phyloP scores from a whole-genome alignment of 345 rosid species.

The Ceriops decandra region DNA sequence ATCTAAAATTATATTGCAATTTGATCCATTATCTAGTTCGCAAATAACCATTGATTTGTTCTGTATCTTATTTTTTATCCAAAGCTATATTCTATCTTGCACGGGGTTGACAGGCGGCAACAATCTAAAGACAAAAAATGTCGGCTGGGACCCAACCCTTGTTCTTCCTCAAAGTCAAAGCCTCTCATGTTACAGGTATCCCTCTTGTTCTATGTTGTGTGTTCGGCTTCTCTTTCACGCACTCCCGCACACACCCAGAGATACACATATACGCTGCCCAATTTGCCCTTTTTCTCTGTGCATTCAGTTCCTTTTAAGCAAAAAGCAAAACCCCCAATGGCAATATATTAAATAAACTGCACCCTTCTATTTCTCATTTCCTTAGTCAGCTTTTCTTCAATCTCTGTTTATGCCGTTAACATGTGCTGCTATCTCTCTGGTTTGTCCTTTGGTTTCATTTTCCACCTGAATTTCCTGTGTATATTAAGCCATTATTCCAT shows the following conservation, averaged over 20 bases:
- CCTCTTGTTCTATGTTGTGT: background rate
- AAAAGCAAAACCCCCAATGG: slow-evolving; percentile 33
- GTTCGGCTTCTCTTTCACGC: too few species aligned
- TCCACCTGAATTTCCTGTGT: background rate
- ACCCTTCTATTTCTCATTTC: slow-evolving; percentile 11
- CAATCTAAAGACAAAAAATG: too few species aligned
- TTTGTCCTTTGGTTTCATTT: slow-evolving; percentile 14
- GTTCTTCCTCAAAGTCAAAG: background rate
- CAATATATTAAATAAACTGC: background rate
- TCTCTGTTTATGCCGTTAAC: slow-evolving; percentile 52
- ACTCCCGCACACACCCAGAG: too few species aligned
- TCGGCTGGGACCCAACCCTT: too few species aligned
- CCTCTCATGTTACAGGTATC: too few species aligned
- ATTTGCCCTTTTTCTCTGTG: background rate
- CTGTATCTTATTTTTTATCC: too few species aligned
- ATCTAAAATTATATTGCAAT: too few species aligned
- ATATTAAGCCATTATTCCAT: background rate
- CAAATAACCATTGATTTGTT: too few species aligned
- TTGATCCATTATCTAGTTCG: too few species aligned
- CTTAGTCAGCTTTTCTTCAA: slow-evolving; percentile 11
- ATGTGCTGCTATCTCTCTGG: slow-evolving; percentile 65
- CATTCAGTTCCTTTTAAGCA: slow-evolving; percentile 27
- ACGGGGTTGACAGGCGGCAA: too few species aligned
- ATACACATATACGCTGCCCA: too few species aligned
- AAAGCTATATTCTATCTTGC: too few species aligned